Conservation (phyloP, 2,329 filamentous ascomycete species). For the Talaromyces sp. region DNA sequence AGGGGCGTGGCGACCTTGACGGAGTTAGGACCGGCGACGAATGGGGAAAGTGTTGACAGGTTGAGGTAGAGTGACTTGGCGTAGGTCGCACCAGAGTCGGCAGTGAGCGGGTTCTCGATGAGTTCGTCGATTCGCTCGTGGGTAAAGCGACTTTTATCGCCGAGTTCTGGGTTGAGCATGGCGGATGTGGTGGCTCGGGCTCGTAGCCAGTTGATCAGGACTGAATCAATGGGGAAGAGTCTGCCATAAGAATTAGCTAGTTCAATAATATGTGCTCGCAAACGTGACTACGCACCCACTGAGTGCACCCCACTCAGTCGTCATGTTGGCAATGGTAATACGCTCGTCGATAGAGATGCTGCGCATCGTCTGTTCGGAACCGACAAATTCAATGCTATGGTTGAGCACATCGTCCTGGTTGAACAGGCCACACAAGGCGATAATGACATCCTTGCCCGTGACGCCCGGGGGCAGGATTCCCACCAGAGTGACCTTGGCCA, state of each 20-base stretch:
- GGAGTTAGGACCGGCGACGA: slow-evolving; percentile 82
- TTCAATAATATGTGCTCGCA: background rate
- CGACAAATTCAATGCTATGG: slow-evolving; percentile 83
- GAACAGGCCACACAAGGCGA: slow-evolving; percentile 82
- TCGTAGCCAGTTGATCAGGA: slow-evolving; percentile 69
- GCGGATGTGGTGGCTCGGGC: slow-evolving; percentile 69
- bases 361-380: slow-evolving; percentile 69
- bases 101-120: slow-evolving; percentile 59
- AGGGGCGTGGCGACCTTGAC: slow-evolving; percentile 83
- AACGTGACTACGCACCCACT: slow-evolving; percentile 39
- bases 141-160: slow-evolving; percentile 57
- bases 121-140: slow-evolving; percentile 71
- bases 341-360: slow-evolving; percentile 69
- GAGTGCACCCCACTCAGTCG: slow-evolving; percentile 74
- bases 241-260: background rate
- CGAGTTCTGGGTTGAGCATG: slow-evolving; percentile 51
- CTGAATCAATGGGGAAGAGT: slow-evolving; percentile 74
- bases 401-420: slow-evolving; percentile 85
- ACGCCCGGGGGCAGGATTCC: slow-evolving; percentile 74
- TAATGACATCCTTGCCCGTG: slow-evolving; percentile 89
- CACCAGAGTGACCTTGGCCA: slow-evolving; percentile 73
- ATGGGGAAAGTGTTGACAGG: slow-evolving; percentile 77
- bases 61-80: slow-evolving; percentile 80
- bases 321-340: slow-evolving; percentile 70
- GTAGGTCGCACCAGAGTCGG: slow-evolving; percentile 74